These are phyloP conservation scores for Stagonosporopsis cucurbitacearum DNA, from an alignment of 2,329 filamentous ascomycete genomes.

Conservation along the genomic window DNA sequence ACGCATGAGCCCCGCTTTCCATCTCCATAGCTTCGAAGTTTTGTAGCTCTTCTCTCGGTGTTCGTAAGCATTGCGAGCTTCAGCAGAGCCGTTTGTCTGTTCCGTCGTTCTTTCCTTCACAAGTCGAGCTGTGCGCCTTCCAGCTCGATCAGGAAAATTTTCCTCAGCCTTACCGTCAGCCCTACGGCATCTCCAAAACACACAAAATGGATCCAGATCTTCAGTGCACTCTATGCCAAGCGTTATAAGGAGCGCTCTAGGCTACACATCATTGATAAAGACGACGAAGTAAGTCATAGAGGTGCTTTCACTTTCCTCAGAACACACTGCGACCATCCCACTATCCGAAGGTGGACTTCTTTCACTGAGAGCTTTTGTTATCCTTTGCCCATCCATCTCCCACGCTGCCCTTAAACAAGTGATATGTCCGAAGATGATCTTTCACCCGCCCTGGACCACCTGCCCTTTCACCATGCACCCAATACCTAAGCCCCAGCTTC, in stretches of 20 bases:
- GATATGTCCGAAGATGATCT: background rate
- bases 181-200: background rate
- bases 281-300: slow-evolving; percentile 24
- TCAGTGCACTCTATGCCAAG: slow-evolving; percentile 20
- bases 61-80: background rate
- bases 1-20: slow-evolving; percentile 9
- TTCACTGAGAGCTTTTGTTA: background rate
- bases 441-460: background rate
- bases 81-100: background rate
- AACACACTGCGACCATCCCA: background rate
- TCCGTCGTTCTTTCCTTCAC: background rate
- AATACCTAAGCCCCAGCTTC: background rate
- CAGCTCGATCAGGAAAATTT: slow-evolving; percentile 6
- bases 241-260: slow-evolving; percentile 21
- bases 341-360: background rate
- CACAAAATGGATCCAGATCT: slow-evolving; percentile 30
- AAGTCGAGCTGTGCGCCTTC: slow-evolving; percentile 1
- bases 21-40: slow-evolving; percentile 7
- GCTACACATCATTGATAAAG: slow-evolving; percentile 9
- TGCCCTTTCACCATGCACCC: background rate
- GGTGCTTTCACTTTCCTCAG: slow-evolving; percentile 2
- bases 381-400: background rate
- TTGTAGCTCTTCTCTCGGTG: slow-evolving; percentile 1
- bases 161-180: slow-evolving; percentile 10
- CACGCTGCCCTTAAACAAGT: background rate